Evolutionary conservation across 306 rosid species (phyloP), one percentile per base, ranked within the genome.

Genomic region (Rubus parviflorus): DNA sequence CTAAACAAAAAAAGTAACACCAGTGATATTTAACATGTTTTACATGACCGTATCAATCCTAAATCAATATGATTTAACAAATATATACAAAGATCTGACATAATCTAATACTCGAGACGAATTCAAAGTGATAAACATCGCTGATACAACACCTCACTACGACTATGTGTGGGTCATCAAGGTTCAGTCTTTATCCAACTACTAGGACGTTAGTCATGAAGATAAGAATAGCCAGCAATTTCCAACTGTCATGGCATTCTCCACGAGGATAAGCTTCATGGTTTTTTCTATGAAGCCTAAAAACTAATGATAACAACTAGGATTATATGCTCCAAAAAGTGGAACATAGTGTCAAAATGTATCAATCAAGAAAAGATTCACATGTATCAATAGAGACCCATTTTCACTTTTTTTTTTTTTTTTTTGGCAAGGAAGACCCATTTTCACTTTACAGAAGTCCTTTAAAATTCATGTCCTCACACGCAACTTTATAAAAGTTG

Each of bases 401-500:
- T 6, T 53, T 37, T n/a, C n/a, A n/a, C n/a, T n/a, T n/a, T n/a
- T n/a, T n/a, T n/a, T n/a, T n/a, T n/a, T n/a, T n/a, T n/a, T n/a
- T n/a, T n/a, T n/a, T n/a, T n/a, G n/a, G n/a, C n/a, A n/a, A n/a
- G n/a, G n/a, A n/a, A 72, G 8, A 37, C 16, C 19, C 12, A 7
- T 6, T 54, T 38, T 37, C 75, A 51, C 63, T 11, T 23, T 23
- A 38, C 4, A 11, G 20, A 53, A n/a, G 10, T 1, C 38, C 76
- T 42, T n/a, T 72, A 54, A 56, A 16, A 22, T 41, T 42, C 61
- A 56, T 11, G 20, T 7, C 19, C 6, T 40, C 75, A 51, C 54
- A 42, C n/a, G 49, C 54, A 73, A 17, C 77, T 73, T 56, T 20
- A 19, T 7, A 22, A 57, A 73, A 73, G 68, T 5, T 13, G 54